A percentile compares a stretch with the other conserved stretches of the same genome.
phyloP scores from a whole-genome alignment of 2,329 filamentous ascomycete species.

The Beauveria varroae region DNA sequence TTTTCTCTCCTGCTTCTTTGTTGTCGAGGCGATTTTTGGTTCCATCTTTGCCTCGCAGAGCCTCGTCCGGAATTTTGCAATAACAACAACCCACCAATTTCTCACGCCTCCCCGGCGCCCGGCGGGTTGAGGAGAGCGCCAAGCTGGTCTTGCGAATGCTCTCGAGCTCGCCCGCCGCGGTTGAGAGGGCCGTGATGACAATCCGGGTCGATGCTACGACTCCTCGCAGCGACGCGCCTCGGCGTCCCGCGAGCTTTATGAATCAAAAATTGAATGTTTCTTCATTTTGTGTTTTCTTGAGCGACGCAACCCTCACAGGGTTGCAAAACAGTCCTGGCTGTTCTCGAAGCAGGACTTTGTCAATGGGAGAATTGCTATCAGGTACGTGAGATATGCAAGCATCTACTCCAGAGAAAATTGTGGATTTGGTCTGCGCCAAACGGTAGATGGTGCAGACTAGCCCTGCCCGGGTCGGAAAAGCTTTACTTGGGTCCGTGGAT shows the following conservation, averaged over 20 bases:
- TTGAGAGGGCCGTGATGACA: slow-evolving; percentile 23
- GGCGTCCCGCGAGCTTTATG: slow-evolving; percentile 19
- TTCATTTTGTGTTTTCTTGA: slow-evolving; percentile 24
- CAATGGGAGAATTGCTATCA: slow-evolving; percentile 2
- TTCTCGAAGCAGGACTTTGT: neutral
- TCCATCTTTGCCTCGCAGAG: slow-evolving; percentile 14
- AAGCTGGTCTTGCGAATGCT: slow-evolving; percentile 38
- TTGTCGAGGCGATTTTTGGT: slow-evolving; percentile 17
- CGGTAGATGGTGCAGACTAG: slow-evolving; percentile 14
- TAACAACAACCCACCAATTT: slow-evolving; percentile 7
- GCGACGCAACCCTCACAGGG: slow-evolving; percentile 10
- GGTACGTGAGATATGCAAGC: slow-evolving; percentile 2
- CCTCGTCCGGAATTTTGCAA: slow-evolving; percentile 18
- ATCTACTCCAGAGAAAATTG: neutral
- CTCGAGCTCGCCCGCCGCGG: slow-evolving; percentile 7
- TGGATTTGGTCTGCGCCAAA: slow-evolving; percentile 6
- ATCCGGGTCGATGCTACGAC: slow-evolving; percentile 48
- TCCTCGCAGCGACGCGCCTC: slow-evolving; percentile 26
- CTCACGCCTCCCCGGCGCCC: slow-evolving; percentile 20
- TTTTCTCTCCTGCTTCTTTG: slow-evolving; percentile 18
- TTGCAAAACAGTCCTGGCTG: neutral
- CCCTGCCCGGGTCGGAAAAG: slow-evolving; percentile 20
- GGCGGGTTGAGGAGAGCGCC: slow-evolving; percentile 26
- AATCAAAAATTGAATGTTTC: slow-evolving; percentile 3
- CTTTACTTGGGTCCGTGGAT: slow-evolving; percentile 24